Conservation (phyloP, 192 early-diverging fungal genomes). For the Geranomyces variabilis region DNA sequence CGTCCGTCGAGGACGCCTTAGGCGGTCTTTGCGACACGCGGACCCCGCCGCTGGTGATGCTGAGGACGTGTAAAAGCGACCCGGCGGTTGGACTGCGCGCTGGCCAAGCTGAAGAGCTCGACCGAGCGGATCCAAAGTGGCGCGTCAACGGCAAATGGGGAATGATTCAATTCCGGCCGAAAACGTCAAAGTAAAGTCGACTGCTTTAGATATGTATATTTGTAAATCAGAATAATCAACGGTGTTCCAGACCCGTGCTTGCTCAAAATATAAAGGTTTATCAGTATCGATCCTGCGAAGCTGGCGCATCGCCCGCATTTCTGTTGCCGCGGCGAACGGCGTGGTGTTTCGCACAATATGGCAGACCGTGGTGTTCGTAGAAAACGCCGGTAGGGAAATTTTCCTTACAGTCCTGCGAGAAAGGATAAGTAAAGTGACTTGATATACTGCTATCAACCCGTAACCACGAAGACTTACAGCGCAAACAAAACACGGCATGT, state of each 20-base stretch:
- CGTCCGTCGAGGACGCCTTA: constrained; percentile 81
- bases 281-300: no score
- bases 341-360: constrained; percentile 48
- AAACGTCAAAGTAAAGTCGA: background rate
- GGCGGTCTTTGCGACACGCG: constrained; percentile 59
- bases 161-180: background rate
- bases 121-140: constrained; percentile 47
- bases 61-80: constrained; percentile 90
- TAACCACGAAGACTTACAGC: constrained; percentile 25
- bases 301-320: background rate
- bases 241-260: no score
- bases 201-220: background rate
- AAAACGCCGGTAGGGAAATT: constrained; percentile 43
- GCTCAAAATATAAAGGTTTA: no score
- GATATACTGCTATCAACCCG: background rate
- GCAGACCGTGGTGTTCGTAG: constrained; percentile 42
- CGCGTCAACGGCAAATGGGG: constrained; percentile 56
- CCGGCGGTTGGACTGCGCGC: constrained; percentile 70
- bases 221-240: background rate
- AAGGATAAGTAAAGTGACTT: background rate
- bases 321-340: constrained; percentile 20
- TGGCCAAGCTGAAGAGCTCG: constrained; percentile 61
- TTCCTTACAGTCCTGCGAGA: constrained; percentile 38
- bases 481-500: constrained; percentile 45
- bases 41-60: constrained; percentile 66